Conservation (phyloP, 805 yeast genomes). For the Cyberlindnera mycetangii region DNA sequence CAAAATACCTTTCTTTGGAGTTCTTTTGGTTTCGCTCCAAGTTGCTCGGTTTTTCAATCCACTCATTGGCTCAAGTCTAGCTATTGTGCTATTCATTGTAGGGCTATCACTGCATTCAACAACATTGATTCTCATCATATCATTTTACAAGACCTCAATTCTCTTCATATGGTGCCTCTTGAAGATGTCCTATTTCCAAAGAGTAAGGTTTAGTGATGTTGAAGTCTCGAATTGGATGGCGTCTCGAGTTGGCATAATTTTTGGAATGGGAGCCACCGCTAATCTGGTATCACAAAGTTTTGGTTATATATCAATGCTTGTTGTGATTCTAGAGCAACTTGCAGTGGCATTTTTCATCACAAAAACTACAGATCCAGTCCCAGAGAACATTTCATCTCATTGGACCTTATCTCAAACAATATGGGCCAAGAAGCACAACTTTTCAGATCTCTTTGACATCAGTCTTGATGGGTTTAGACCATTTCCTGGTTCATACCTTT, state of each 20-base stretch:
- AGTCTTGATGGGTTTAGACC: constrained; percentile 19
- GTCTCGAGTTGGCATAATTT: constrained; percentile 18
- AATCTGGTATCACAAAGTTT: constrained; percentile 1
- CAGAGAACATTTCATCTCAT: constrained; percentile 17
- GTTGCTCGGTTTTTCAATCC: constrained; percentile 11
- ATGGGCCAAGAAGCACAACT: constrained; percentile 13
- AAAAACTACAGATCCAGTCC: constrained; percentile 19
- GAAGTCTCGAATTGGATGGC: constrained; percentile 22
- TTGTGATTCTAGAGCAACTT: constrained; percentile 19
- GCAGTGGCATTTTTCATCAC: constrained; percentile 18
- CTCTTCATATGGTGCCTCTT: constrained; percentile 13
- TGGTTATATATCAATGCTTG: constrained; percentile 11
- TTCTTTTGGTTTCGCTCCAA: background rate
- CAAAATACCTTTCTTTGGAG: background rate
- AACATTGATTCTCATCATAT: constrained; percentile 2
- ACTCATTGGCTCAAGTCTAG: constrained; percentile 12
- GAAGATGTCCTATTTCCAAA: constrained; percentile 18
- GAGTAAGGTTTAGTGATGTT: constrained; percentile 10
- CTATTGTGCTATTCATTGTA: constrained; percentile 9
- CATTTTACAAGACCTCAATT: constrained; percentile 9
- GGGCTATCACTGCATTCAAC: constrained; percentile 12
- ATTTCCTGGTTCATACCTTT: constrained; percentile 12
- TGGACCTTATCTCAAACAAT: constrained; percentile 20
- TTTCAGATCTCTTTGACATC: constrained; percentile 3
- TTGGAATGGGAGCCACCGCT: constrained; percentile 19